Evolutionary conservation across 306 rosid species (phyloP).

Genomic region (Glycine soja): DNA sequence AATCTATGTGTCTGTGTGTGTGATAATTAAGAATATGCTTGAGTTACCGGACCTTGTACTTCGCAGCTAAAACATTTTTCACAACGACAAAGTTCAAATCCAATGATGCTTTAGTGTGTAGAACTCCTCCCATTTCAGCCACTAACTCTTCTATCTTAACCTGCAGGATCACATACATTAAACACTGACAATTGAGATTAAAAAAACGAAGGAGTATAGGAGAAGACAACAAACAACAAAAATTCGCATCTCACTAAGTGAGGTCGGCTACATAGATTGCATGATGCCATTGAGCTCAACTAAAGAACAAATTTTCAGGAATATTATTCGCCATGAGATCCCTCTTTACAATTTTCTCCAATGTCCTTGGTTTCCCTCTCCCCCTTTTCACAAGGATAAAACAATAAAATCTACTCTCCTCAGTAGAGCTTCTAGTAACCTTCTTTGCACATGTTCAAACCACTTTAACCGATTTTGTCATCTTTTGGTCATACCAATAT

Average conservation of each 20-base stretch:
- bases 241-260: background rate
- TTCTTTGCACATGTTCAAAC: background rate
- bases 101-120: conserved; percentile 64
- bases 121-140: conserved; percentile 89
- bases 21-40: conserved; percentile 30
- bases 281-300: background rate
- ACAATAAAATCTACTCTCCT: background rate
- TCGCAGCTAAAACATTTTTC: conserved; percentile 89
- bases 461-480: background rate
- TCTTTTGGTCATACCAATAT: background rate
- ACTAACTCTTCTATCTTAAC: conserved; percentile 74
- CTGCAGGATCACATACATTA: conserved; percentile 55
- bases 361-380: background rate
- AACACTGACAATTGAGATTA: conserved; percentile 20
- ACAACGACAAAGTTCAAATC: conserved; percentile 86
- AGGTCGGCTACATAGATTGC: background rate
- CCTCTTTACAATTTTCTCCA: background rate
- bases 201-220: conserved; percentile 14
- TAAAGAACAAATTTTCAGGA: background rate
- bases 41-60: conserved; percentile 77
- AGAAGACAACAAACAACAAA: conserved; percentile 12
- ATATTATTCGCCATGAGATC: background rate
- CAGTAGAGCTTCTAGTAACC: background rate
- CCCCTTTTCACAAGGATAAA: background rate
- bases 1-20: background rate